These are phyloP conservation scores for Kwoniella dejecticola DNA, from an alignment of 768 basidiomycete species.

Conservation along the genomic window DNA sequence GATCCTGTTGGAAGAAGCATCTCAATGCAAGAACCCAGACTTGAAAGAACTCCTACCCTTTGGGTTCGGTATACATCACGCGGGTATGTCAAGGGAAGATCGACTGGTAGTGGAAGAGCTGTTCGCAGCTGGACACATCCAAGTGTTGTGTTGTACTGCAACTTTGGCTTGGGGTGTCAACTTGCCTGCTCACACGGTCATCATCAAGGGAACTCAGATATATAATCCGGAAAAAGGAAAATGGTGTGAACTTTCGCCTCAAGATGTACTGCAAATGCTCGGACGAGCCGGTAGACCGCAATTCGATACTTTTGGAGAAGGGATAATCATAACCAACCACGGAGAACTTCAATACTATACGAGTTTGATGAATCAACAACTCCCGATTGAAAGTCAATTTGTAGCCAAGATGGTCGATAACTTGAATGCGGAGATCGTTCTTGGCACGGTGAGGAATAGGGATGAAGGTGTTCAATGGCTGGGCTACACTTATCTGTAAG, in stretches of 20 bases:
- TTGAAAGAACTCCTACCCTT: conserved; percentile 89
- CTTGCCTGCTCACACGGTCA: conserved; percentile 92
- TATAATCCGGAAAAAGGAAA: conserved; percentile 98
- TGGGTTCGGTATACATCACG: conserved; percentile 96
- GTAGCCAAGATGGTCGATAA: conserved; percentile 91
- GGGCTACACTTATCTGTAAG: conserved; percentile 88
- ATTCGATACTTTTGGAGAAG: conserved; percentile 95
- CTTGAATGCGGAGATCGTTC: conserved; percentile 93
- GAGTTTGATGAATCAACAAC: conserved; percentile 90
- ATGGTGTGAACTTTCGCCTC: conserved; percentile 92
- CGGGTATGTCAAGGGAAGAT: conserved; percentile 91
- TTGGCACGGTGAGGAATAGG: conserved; percentile 89
- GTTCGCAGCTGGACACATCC: conserved; percentile 86
- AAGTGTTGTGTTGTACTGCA: conserved; percentile 94
- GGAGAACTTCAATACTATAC: conserved; percentile 96
- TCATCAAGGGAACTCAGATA: conserved; percentile 99
- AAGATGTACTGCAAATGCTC: conserved; percentile 98
- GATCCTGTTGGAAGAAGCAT: conserved; percentile 80
- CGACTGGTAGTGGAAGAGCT: conserved; percentile 90
- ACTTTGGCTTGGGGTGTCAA: conserved; percentile 99
- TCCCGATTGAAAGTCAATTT: conserved; percentile 96
- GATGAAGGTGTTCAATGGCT: conserved; percentile 98
- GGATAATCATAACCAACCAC: conserved; percentile 97
- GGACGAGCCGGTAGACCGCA: conserved; percentile 96
- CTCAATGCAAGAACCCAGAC: conserved; percentile 77